Conservation (phyloP, 805 yeast species). For the Alloascoidea africana region DNA sequence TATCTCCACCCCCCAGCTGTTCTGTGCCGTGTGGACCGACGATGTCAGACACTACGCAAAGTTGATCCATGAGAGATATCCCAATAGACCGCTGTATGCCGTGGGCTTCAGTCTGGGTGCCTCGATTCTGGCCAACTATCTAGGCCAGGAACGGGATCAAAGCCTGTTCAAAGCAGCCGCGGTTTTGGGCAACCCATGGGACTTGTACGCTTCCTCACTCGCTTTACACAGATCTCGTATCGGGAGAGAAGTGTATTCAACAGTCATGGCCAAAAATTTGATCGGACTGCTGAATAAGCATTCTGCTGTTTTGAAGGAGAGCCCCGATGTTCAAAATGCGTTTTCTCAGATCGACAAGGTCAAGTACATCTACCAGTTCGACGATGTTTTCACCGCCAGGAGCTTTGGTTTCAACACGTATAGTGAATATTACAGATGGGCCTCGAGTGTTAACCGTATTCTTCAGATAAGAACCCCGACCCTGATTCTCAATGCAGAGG, state of each 20-base stretch:
- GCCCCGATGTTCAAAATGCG: constrained; percentile 11
- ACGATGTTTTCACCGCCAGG: constrained; percentile 46
- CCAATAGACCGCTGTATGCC: constrained; percentile 49
- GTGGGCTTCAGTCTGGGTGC: constrained; percentile 82
- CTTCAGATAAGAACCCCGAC: constrained; percentile 44
- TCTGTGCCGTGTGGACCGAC: constrained; percentile 56
- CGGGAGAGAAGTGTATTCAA: constrained; percentile 32
- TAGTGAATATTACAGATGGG: constrained; percentile 48
- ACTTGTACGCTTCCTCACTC: constrained; percentile 33
- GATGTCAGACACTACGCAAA: constrained; percentile 46
- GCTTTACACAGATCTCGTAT: constrained; percentile 24
- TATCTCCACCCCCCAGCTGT: constrained; percentile 53
- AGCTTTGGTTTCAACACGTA: constrained; percentile 52
- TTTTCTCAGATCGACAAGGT: constrained; percentile 15
- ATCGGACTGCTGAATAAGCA: constrained; percentile 27
- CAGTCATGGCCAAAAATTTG: constrained; percentile 33
- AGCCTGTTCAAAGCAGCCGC: constrained; percentile 35
- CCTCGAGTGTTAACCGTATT: constrained; percentile 39
- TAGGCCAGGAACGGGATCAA: constrained; percentile 44
- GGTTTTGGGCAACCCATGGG: constrained; percentile 63
- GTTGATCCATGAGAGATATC: constrained; percentile 33
- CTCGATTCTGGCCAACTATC: constrained; percentile 50
- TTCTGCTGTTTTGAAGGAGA: constrained; percentile 19
- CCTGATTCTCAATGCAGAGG: constrained; percentile 45
- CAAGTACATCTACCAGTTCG: constrained; percentile 38